Conservation (phyloP, 208 protist genomes). For the Angomonas ambiguus region DNA sequence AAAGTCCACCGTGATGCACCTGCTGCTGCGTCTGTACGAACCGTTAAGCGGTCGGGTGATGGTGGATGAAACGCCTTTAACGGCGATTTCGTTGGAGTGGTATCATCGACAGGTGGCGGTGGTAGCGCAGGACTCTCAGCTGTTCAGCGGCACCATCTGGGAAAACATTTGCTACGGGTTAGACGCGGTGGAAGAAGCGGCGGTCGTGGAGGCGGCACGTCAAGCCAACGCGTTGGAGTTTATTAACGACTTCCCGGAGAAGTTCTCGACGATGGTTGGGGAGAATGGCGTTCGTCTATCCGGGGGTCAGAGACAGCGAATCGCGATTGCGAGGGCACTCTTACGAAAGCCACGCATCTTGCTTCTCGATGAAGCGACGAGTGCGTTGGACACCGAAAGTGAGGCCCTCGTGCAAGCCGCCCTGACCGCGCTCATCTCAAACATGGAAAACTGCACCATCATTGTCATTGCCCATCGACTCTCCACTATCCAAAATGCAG, state of each 20-base stretch:
- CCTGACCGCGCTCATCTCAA: conserved; percentile 49
- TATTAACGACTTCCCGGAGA: conserved; percentile 35
- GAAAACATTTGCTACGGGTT: conserved; percentile 62
- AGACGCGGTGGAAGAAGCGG: conserved; percentile 20
- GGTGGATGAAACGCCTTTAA: conserved; percentile 31
- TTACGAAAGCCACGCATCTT: conserved; percentile 67
- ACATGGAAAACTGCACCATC: conserved; percentile 28
- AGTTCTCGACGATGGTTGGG: conserved; percentile 50
- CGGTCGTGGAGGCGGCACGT: conserved; percentile 30
- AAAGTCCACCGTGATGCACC: conserved; percentile 49
- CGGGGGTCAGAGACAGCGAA: conserved; percentile 93
- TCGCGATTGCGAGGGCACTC: conserved; percentile 93
- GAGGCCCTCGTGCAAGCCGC: conserved; percentile 90
- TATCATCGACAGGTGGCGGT: conserved; percentile 86
- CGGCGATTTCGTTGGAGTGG: conserved; percentile 26
- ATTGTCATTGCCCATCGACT: conserved; percentile 60
- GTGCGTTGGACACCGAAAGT: conserved; percentile 59
- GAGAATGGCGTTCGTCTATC: conserved; percentile 77
- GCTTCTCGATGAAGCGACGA: conserved; percentile 95
- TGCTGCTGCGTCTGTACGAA: conserved; percentile 53
- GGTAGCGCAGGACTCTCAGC: conserved; percentile 97
- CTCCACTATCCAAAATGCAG: conserved; percentile 30
- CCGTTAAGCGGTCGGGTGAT: conserved; percentile 42
- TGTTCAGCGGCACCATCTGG: conserved; percentile 92
- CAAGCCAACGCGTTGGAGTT: conserved; percentile 57